Conservation (phyloP, 1,284 basidiomycete genomes). For the Leccinum pallidistipes region DNA sequence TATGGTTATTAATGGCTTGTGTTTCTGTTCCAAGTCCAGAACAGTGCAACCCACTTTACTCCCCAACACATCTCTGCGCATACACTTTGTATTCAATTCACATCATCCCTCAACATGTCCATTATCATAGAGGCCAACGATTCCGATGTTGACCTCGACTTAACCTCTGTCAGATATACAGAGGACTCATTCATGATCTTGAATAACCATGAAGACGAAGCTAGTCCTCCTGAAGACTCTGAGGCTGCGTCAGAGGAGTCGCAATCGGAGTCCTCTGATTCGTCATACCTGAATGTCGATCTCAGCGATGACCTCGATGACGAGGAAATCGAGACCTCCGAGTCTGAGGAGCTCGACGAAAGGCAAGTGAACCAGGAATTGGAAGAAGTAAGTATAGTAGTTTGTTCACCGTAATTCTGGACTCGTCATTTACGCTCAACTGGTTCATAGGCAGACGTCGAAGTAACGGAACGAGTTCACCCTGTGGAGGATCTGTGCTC, state of each 20-base stretch:
- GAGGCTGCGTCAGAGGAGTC: slow-evolving; percentile 12
- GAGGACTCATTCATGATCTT: slow-evolving; percentile 19
- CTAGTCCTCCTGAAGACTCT: not conserved
- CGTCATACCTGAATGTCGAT: slow-evolving; percentile 23
- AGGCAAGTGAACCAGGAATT: slow-evolving; percentile 9
- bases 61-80: not conserved
- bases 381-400: slow-evolving; percentile 18
- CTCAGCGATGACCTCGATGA: slow-evolving; percentile 17
- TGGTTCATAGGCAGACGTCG: slow-evolving; percentile 16
- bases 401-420: not conserved
- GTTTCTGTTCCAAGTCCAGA: not conserved
- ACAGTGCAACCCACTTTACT: not conserved
- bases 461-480: slow-evolving; percentile 6
- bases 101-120: slow-evolving; percentile 15
- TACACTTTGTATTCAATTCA: not conserved
- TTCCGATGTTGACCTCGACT: slow-evolving; percentile 13
- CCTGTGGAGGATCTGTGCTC: slow-evolving; percentile 30
- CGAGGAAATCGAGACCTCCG: slow-evolving; percentile 17
- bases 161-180: not conserved
- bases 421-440: not conserved
- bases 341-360: slow-evolving; percentile 18
- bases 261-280: slow-evolving; percentile 21
- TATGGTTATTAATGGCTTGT: slow-evolving; percentile 14
- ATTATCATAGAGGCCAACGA: slow-evolving; percentile 17
- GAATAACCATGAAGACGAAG: slow-evolving; percentile 4